Percentiles rank a stretch among this genome's conserved stretches.
Conservation (phyloP, 2,329 filamentous ascomycete genomes). For the Fusarium sp. region DNA sequence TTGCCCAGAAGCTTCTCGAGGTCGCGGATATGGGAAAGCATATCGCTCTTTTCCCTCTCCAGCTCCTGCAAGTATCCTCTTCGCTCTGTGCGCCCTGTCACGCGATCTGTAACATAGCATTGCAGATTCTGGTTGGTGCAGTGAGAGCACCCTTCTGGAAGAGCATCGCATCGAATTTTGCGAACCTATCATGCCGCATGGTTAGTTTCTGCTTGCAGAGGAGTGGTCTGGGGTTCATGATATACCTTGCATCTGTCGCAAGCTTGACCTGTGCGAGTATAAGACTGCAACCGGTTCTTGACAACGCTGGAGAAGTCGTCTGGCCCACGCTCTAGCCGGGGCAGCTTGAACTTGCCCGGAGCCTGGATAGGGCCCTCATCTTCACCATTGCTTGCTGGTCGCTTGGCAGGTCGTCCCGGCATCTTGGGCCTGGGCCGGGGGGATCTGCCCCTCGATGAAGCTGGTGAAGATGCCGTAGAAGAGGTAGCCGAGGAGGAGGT, state of each 20-base stretch:
- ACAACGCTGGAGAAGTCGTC: slow-evolving; percentile 67
- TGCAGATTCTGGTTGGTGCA: slow-evolving; percentile 80
- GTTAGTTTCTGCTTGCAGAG: slow-evolving; percentile 13
- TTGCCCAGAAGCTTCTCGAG: slow-evolving; percentile 74
- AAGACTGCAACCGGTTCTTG: slow-evolving; percentile 65
- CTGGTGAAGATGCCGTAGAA: slow-evolving; percentile 28
- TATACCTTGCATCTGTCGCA: slow-evolving; percentile 88
- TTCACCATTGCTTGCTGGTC: slow-evolving; percentile 46
- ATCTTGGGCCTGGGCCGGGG: slow-evolving; percentile 40
- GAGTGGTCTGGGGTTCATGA: slow-evolving; percentile 1
- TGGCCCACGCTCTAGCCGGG: slow-evolving; percentile 59
- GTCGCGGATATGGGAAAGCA: slow-evolving; percentile 74
- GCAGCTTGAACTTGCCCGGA: slow-evolving; percentile 59
- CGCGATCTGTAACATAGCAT: slow-evolving; percentile 87
- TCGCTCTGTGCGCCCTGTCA: slow-evolving; percentile 82
- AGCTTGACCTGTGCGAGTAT: slow-evolving; percentile 79
- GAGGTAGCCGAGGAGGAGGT: slow-evolving; percentile 19
- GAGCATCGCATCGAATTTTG: slow-evolving; percentile 88
- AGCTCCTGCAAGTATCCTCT: slow-evolving; percentile 82
- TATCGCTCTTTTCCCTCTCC: slow-evolving; percentile 75
- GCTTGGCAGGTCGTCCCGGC: slow-evolving; percentile 42
- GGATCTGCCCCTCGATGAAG: slow-evolving; percentile 33
- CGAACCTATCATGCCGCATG: slow-evolving; percentile 65
- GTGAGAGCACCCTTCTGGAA: slow-evolving; percentile 83
- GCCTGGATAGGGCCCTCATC: slow-evolving; percentile 43